Conservation (phyloP, 225 moss, liverwort and hornwort genomes). For the Thuidium tamariscinum region DNA sequence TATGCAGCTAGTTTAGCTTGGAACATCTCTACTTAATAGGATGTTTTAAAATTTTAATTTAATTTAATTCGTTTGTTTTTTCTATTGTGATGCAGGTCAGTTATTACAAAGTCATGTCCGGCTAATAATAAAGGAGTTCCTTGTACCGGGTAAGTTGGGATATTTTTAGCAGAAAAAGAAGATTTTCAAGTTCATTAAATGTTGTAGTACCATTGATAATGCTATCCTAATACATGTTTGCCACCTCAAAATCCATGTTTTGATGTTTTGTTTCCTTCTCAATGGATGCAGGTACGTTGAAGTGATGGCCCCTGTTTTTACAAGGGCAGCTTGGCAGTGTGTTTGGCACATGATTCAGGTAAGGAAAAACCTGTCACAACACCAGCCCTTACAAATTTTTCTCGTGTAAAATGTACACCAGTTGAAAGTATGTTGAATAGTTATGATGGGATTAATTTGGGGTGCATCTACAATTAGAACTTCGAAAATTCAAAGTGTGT, state of each 20-base stretch:
- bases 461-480: too few species aligned
- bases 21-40: not conserved
- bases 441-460: not conserved
- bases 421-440: not conserved
- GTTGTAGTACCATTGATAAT: too few species aligned
- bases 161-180: not conserved
- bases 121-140: conserved; percentile 17
- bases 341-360: conserved; percentile 46
- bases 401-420: too few species aligned
- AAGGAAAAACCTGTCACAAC: not conserved
- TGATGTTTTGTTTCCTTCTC: not conserved
- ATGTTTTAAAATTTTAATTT: too few species aligned
- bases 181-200: not conserved
- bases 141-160: conserved; percentile 35
- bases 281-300: conserved; percentile 26
- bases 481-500: not conserved
- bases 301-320: conserved; percentile 45
- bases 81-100: not conserved
- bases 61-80: not conserved
- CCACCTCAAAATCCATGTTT: not conserved
- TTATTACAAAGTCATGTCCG: not conserved
- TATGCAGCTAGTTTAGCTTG: not conserved
- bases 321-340: conserved; percentile 31
- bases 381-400: not conserved
- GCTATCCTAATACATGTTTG: not conserved